Evolutionary conservation across 768 basidiomycete genomes (phyloP).

Genomic region (Leccinum ochraceum): DNA sequence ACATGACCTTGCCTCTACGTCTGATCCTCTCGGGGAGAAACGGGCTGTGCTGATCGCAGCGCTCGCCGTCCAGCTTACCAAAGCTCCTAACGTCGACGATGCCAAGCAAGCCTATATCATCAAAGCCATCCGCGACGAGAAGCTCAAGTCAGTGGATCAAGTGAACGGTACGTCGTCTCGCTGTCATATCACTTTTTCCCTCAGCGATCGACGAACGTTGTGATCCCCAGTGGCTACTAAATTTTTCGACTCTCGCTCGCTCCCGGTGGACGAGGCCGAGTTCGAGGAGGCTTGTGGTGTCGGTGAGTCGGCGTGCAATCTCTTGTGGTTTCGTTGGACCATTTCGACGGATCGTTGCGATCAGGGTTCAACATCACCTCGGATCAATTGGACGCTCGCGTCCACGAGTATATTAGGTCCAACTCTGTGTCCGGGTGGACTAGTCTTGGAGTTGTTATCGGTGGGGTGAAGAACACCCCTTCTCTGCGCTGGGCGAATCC

Average conservation of each 20-base stretch:
- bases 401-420: conserved; percentile 57
- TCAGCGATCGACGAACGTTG: conserved; percentile 7
- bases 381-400: conserved; percentile 56
- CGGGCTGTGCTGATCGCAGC: conserved; percentile 69
- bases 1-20: conserved; percentile 42
- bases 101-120: conserved; percentile 64
- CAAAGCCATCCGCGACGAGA: conserved; percentile 66
- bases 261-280: conserved; percentile 63
- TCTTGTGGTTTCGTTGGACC: neutral
- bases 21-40: conserved; percentile 69
- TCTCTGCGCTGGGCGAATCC: conserved; percentile 81
- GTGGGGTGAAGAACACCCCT: conserved; percentile 59
- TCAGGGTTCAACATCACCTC: conserved; percentile 79
- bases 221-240: conserved; percentile 55
- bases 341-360: conserved; percentile 6
- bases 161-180: conserved; percentile 63
- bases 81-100: conserved; percentile 48
- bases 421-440: conserved; percentile 70
- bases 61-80: conserved; percentile 62
- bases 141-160: conserved; percentile 82
- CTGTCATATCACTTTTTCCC: neutral
- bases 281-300: conserved; percentile 86
- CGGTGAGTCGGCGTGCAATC: conserved; percentile 53
- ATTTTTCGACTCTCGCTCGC: conserved; percentile 61
- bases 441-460: conserved; percentile 66